phyloP scores from a whole-genome alignment of 208 protist species.

The Leptomonas seymouri region DNA sequence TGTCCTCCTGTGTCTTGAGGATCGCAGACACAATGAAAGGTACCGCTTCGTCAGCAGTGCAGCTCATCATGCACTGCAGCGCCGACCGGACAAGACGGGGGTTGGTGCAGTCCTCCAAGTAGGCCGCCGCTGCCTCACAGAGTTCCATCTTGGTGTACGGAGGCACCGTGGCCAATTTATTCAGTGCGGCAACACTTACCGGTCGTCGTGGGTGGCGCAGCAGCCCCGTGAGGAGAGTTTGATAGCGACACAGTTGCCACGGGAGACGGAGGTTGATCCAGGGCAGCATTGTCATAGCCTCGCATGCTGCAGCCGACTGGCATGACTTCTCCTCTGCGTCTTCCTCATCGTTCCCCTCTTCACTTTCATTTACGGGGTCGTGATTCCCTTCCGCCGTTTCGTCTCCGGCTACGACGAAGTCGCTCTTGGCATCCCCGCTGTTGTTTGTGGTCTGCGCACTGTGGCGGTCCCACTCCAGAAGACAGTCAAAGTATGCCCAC shows the following conservation, averaged over 20 bases:
- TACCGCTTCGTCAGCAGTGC: conserved; percentile 15
- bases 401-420: not conserved
- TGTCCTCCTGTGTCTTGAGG: conserved; percentile 2
- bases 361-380: not conserved
- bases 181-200: conserved; percentile 14
- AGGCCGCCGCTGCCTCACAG: conserved; percentile 9
- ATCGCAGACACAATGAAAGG: conserved; percentile 14
- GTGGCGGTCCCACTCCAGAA: conserved; percentile 6
- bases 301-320: conserved; percentile 20
- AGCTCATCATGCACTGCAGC: conserved; percentile 22
- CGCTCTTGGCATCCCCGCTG: not conserved
- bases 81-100: not conserved
- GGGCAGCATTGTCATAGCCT: conserved; percentile 20
- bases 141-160: conserved; percentile 21
- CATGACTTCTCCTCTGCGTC: not conserved
- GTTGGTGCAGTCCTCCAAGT: conserved; percentile 5
- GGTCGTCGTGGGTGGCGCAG: conserved; percentile 15
- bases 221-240: conserved; percentile 13
- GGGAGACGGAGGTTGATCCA: conserved; percentile 4
- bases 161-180: conserved; percentile 13
- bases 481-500: conserved; percentile 21
- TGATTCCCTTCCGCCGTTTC: not conserved
- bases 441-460: not conserved
- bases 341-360: not conserved
- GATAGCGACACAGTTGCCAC: conserved; percentile 30